These are phyloP conservation scores for Lodderomyces metapsilosis DNA, from an alignment of 1,139 yeast genomes.

Conservation along the genomic window DNA sequence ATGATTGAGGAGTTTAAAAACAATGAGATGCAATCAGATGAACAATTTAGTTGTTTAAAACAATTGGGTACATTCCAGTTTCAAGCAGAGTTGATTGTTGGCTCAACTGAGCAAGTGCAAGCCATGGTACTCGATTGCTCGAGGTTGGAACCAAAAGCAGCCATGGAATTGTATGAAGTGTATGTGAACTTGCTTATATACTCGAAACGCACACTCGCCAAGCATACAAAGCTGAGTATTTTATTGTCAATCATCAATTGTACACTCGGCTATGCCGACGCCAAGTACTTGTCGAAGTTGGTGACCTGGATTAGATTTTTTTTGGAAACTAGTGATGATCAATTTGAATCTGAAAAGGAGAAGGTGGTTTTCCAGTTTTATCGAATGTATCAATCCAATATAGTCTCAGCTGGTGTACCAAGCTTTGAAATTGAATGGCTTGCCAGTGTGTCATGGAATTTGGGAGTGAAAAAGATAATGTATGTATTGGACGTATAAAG, in stretches of 20 bases:
- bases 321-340: conserved; percentile 6
- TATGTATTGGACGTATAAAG: conserved; percentile 5
- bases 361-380: conserved; percentile 7
- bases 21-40: conserved; percentile 4
- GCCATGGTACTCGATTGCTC: conserved; percentile 7
- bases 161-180: conserved; percentile 7
- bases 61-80: conserved; percentile 7
- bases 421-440: conserved; percentile 22
- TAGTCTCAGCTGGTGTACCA: conserved; percentile 9
- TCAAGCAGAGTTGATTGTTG: conserved; percentile 14
- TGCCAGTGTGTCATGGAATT: conserved; percentile 21
- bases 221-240: conserved; percentile 6
- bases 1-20: conserved; percentile 6
- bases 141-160: conserved; percentile 5
- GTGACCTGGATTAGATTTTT: conserved; percentile 9
- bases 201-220: conserved; percentile 1
- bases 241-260: conserved; percentile 6
- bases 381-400: conserved; percentile 6
- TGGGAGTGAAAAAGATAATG: conserved; percentile 16
- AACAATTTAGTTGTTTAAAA: conserved; percentile 7
- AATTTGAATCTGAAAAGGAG: conserved; percentile 4
- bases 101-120: conserved; percentile 9
- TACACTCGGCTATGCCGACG: conserved; percentile 1
- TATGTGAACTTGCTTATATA: conserved; percentile 7
- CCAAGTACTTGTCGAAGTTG: conserved; percentile 5